A percentile compares a stretch with the other conserved stretches of the same genome.
phyloP scores from a whole-genome alignment of 1,284 basidiomycete genomes.

The Leccinum pachyderme region DNA sequence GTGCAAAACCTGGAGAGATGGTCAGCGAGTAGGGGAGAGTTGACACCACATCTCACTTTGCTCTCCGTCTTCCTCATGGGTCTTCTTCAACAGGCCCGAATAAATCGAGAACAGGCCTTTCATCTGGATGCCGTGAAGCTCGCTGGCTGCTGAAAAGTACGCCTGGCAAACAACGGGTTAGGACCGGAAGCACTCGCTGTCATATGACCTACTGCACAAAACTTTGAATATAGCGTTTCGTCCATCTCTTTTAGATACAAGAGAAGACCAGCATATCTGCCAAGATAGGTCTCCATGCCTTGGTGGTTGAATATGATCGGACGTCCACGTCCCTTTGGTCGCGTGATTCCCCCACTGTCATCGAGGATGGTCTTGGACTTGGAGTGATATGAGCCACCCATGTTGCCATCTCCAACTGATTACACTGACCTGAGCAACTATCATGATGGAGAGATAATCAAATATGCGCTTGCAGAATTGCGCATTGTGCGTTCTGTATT shows the following conservation, averaged over 20 bases:
- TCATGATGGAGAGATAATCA: conserved; percentile 89
- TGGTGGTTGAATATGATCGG: conserved; percentile 61
- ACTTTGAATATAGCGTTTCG: conserved; percentile 75
- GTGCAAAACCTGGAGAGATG: conserved; percentile 45
- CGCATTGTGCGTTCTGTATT: conserved; percentile 83
- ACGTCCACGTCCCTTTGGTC: conserved; percentile 41
- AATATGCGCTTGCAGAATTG: conserved; percentile 91
- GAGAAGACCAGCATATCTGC: conserved; percentile 86
- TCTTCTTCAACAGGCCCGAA: conserved; percentile 62
- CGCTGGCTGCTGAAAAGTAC: conserved; percentile 84
- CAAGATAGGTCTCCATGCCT: conserved; percentile 79
- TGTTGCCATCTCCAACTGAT: neutral
- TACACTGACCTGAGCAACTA: conserved; percentile 71
- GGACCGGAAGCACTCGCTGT: neutral
- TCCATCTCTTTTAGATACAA: conserved; percentile 97
- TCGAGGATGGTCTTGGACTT: conserved; percentile 68
- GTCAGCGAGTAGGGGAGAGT: conserved; percentile 2
- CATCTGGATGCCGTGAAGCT: conserved; percentile 79
- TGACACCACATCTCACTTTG: conserved; percentile 46
- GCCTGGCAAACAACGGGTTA: conserved; percentile 47
- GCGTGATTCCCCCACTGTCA: conserved; percentile 53
- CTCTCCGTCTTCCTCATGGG: conserved; percentile 68
- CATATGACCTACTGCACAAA: conserved; percentile 72
- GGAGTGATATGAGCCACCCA: conserved; percentile 9
- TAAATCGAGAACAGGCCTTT: conserved; percentile 67